Evolutionary conservation across 768 basidiomycete genomes (phyloP), one percentile per base, ranked within the genome.

Genomic region (Phanerochaete sordida): DNA sequence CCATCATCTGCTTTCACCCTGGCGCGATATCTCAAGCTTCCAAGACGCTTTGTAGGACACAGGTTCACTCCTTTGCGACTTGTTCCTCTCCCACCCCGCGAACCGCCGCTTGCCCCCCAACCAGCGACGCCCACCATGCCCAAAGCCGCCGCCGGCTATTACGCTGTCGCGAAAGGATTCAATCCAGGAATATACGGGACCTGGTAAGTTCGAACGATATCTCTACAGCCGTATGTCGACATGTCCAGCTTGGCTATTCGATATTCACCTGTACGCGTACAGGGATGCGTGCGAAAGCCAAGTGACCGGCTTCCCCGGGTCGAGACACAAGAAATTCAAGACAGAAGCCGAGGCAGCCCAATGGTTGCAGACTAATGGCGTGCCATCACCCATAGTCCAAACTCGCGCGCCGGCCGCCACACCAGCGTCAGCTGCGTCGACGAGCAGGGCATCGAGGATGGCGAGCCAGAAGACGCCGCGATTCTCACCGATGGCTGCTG

Each of bases 211-310:
- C 5, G n/a, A 13, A 23, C 24, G 13, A 35, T 4, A 43, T n/a
- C 6, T 26, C 19, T 35, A 31, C 35, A 28, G 43, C 21, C 15
- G 51, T 37, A 8, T 30, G 39, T 35, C 21, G n/a, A 28, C 9
- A 21, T 51, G 51, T 43, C 28, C 19, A 4, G 24, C 19, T 16
- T 12, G 39, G 8, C 6, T 11, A 9, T 19, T 4, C 39, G 11
- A 19, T 19, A 16, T 16, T 43, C 5, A 43, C 30, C 30, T 51
- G 31, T 3, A 16, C 24, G 12, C 50, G 16, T 23, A 6, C 67
- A 93, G 92, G 93, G 75, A 74, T 6, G 91, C 95, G 16, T 88
- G 88, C 64, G 77, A 87, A 66, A 70, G 70, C 0, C 91, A 93
- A 69, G 79, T 87, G 39, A 83, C 86, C 58, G 85, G 86, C 31